These are phyloP conservation scores for Tilletia walkeri DNA, from an alignment of 1,284 basidiomycete species.

Conservation along the genomic window DNA sequence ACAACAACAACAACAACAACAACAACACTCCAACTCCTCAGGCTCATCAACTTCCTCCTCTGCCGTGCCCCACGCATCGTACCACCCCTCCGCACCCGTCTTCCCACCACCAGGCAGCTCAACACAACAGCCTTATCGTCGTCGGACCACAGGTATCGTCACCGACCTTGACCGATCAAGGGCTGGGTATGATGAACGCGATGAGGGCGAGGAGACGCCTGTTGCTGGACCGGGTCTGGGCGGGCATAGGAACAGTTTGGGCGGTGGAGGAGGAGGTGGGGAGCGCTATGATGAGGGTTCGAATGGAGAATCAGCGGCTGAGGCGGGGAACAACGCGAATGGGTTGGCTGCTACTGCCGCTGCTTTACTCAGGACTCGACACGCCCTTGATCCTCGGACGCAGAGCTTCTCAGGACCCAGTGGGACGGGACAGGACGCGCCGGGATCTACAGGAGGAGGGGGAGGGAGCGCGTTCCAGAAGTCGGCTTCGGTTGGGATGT, in stretches of 20 bases:
- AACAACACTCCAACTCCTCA: not conserved
- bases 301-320: too few species aligned
- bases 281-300: too few species aligned
- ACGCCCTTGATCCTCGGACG: not conserved
- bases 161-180: conserved; percentile 34
- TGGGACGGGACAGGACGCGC: not conserved
- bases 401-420: not conserved
- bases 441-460: not conserved
- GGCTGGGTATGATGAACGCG: conserved; percentile 24
- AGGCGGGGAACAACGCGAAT: not conserved
- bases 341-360: not conserved
- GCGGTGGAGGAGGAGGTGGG: too few species aligned
- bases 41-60: not conserved
- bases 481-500: conserved; percentile 6
- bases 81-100: not conserved
- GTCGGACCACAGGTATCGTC: conserved; percentile 25
- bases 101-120: not conserved
- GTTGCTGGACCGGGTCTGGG: conserved; percentile 24
- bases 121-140: not conserved
- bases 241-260: not conserved
- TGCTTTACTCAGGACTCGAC: not conserved
- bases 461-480: not conserved
- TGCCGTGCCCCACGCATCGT: not conserved
- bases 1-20: not conserved
- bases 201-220: conserved; percentile 46